phyloP scores from a whole-genome alignment of 164 flowering plant genomes.

The Euptelea pleiosperma region DNA sequence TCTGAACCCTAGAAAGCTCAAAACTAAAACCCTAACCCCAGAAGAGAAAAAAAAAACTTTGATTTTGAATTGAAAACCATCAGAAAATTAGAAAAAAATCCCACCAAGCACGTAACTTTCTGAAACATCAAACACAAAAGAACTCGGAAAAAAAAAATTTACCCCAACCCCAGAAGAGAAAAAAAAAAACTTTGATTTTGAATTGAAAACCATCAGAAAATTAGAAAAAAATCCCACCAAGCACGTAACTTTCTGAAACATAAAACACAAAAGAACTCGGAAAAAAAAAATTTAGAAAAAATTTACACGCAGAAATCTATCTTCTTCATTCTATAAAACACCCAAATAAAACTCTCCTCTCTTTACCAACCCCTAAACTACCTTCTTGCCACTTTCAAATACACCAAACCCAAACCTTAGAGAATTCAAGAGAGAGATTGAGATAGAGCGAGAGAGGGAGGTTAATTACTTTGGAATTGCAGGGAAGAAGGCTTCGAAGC shows the following conservation, averaged over 20 bases:
- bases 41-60: not conserved
- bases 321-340: no score
- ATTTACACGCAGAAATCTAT: no score
- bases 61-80: not conserved
- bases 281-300: not conserved
- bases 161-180: not conserved
- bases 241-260: no score
- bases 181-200: not conserved
- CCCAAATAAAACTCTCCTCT: no score
- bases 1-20: not conserved
- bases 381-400: no score
- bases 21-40: not conserved
- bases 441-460: no score
- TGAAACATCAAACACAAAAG: not conserved
- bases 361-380: no score
- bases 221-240: no score
- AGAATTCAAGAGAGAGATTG: no score
- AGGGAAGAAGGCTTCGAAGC: constrained; percentile 59
- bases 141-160: no score
- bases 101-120: no score
- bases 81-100: no score
- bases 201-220: not conserved
- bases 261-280: not conserved
- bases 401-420: not conserved
- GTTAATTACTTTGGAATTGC: constrained; percentile 82